These are phyloP conservation scores for Nitzschia palea DNA, from an alignment of 108 stramenopile species.

Conservation along the genomic window DNA sequence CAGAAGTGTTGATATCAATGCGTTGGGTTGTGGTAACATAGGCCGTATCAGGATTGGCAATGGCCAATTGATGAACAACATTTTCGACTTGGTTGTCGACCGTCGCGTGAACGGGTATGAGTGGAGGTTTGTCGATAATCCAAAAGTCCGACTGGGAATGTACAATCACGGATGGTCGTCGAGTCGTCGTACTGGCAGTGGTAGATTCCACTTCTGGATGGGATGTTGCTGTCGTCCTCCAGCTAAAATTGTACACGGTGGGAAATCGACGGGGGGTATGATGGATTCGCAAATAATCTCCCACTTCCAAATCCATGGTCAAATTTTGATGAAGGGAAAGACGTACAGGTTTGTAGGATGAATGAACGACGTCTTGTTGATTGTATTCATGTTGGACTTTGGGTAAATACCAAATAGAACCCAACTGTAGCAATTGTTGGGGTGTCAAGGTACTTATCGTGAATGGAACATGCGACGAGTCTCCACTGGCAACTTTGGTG, in stretches of 20 bases:
- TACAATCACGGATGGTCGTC: slow-evolving; percentile 52
- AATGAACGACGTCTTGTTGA: slow-evolving; percentile 10
- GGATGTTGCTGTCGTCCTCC: slow-evolving; percentile 27
- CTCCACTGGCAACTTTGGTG: background rate
- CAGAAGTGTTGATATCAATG: slow-evolving; percentile 83
- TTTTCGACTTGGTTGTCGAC: slow-evolving; percentile 87
- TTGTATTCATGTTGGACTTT: slow-evolving; percentile 25
- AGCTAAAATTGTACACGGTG: slow-evolving; percentile 56
- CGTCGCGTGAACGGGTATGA: slow-evolving; percentile 79
- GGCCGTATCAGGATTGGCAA: slow-evolving; percentile 20
- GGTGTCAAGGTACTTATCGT: slow-evolving; percentile 29
- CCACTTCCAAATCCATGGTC: slow-evolving; percentile 34
- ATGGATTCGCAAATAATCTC: slow-evolving; percentile 84
- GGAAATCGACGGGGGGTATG: slow-evolving; percentile 75
- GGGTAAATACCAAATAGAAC: slow-evolving; percentile 74
- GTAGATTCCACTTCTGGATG: background rate
- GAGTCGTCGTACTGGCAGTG: background rate
- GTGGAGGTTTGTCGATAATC: slow-evolving; percentile 76
- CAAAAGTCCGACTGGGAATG: slow-evolving; percentile 48
- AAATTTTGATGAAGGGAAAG: slow-evolving; percentile 50
- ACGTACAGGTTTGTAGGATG: slow-evolving; percentile 50
- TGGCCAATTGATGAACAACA: slow-evolving; percentile 38
- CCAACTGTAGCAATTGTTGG: slow-evolving; percentile 60
- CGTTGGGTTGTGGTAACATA: slow-evolving; percentile 76
- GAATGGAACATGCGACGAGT: background rate